Conservation (phyloP, 441 rosid genomes). For the Syzygium syzygioides region DNA sequence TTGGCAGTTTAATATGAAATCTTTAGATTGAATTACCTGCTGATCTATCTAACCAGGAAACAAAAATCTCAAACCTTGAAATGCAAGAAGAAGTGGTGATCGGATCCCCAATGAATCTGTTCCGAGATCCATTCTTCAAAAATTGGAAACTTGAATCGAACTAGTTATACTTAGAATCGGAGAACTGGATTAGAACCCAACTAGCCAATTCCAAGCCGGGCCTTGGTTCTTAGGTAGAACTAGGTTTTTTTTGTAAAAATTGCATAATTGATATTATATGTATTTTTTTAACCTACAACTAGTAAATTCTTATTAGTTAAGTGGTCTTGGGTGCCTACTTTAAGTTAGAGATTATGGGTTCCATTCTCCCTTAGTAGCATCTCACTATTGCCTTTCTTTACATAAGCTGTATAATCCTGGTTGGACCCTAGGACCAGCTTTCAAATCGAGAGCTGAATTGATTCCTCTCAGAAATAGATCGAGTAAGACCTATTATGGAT, state of each 20-base stretch:
- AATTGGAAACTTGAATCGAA: background rate
- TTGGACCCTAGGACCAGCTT: background rate
- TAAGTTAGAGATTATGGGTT: background rate
- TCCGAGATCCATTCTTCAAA: rapidly evolving
- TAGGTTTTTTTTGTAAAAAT: background rate
- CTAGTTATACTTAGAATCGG: rapidly evolving
- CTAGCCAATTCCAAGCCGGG: background rate
- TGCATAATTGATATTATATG: background rate
- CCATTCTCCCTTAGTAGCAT: background rate
- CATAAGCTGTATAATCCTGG: background rate
- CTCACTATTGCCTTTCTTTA: background rate
- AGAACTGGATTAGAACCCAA: background rate
- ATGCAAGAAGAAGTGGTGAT: background rate
- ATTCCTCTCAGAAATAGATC: background rate
- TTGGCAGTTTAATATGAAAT: background rate
- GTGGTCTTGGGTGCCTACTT: background rate
- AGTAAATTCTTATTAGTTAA: background rate
- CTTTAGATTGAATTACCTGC: background rate
- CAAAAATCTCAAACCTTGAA: background rate
- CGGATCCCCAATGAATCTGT: background rate
- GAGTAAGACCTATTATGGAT: background rate
- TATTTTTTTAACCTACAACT: background rate
- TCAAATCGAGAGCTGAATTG: background rate
- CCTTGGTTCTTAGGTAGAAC: background rate
- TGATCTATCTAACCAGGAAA: background rate